These are phyloP conservation scores for Fusarium ramigenum DNA, from an alignment of 2,329 filamentous ascomycete genomes.

Conservation along the genomic window DNA sequence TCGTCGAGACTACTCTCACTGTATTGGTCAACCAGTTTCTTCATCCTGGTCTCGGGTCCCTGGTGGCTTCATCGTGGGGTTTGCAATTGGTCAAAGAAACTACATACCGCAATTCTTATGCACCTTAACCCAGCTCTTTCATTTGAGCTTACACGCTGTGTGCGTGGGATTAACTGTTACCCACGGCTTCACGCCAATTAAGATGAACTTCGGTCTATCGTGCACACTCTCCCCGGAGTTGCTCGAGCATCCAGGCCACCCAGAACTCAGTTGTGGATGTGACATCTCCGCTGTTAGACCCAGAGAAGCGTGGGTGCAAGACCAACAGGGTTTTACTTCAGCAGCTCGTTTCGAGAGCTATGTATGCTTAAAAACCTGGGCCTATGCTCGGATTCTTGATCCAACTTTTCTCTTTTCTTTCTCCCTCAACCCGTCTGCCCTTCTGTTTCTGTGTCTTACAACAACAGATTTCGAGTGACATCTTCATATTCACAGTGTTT, in stretches of 20 bases:
- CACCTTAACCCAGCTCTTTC: background rate
- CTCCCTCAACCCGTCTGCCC: background rate
- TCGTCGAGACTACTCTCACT: slow-evolving; percentile 10
- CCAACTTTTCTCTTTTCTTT: background rate
- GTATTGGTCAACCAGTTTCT: slow-evolving; percentile 30
- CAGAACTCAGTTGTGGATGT: slow-evolving; percentile 15
- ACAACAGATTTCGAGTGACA: background rate
- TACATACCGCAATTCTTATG: slow-evolving; percentile 17
- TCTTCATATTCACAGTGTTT: background rate
- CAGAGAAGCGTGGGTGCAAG: slow-evolving; percentile 30
- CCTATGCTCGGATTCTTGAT: background rate
- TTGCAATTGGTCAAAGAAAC: slow-evolving; percentile 31
- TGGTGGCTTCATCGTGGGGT: slow-evolving; percentile 6
- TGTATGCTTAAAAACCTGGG: slow-evolving; percentile 17
- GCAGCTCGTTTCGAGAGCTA: slow-evolving; percentile 5
- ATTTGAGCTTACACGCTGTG: slow-evolving; percentile 14
- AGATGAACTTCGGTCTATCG: background rate
- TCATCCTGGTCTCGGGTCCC: slow-evolving; percentile 10
- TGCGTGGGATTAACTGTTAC: slow-evolving; percentile 11
- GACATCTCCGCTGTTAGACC: slow-evolving; percentile 27
- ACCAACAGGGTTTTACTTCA: slow-evolving; percentile 9
- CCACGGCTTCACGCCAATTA: slow-evolving; percentile 21
- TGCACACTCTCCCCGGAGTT: background rate
- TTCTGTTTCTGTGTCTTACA: background rate
- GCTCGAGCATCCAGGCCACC: background rate